Base-by-base conservation (phyloP, 495 filamentous ascomycete species). In the Tuber calosporum region DNA sequence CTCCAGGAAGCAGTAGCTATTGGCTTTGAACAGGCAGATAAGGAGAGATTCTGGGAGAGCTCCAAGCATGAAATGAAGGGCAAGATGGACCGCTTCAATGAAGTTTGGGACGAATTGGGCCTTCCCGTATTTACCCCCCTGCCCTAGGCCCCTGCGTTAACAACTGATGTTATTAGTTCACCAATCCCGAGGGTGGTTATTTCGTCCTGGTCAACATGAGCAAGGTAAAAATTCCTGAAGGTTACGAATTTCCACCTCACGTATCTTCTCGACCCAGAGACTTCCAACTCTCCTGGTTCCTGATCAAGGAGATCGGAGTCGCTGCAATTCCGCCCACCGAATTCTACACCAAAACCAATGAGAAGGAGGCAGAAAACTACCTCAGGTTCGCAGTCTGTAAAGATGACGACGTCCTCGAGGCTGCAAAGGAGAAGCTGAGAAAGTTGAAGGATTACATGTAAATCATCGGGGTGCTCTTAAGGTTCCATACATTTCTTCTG, bases 331-430 rank as follows among this genome's bases (percentile, higher is more conserved):
- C 95, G 4, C 95, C 95, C 0, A 96, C 92, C 0, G 95, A 99
- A 83, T 99, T 99, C 82, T 97, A 97, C 79, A 97, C 93, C 34
- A 87, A 90, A 66, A 84, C 82, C 73, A 97, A 97, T 74, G 88
- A 90, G 41, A 88, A 91, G 74, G 89, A 97, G 78, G 95, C 89
- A 5, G 92, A 97, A 86, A 91, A 97, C 80, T 99, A 94, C 82
- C 84, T 99, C 76, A 85, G 95, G 53, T 99, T 99, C 84, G 95
- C 95, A 3, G 94, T 99, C 15, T 99, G 95, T 84, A 99, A 99
- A 87, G 87, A 96, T 36, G 94, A 99, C 81, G 87, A 92, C 45
- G 88, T 99, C 19, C 83, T 99, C 15, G 93, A 97, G 83, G 88
- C 86, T 66, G 95, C 95, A 2, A 97, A 97, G 86, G 92, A 96